phyloP scores from a whole-genome alignment of 2,329 filamentous ascomycete species.

The Colletotrichum chlorophyti region DNA sequence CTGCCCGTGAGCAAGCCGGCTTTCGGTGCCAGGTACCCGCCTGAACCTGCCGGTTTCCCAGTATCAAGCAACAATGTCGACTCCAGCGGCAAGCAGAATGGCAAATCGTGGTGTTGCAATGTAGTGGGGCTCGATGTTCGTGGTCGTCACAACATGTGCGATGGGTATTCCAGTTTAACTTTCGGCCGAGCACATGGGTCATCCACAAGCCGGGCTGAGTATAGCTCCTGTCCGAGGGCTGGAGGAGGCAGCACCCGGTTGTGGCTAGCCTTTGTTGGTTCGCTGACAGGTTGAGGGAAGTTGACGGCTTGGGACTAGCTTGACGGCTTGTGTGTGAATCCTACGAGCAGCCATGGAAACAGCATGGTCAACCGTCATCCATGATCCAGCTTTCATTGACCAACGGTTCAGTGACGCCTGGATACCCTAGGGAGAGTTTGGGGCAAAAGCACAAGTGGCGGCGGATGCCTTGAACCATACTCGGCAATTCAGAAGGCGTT shows the following conservation, averaged over 20 bases:
- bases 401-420: background rate
- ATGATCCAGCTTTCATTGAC: background rate
- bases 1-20: background rate
- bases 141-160: background rate
- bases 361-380: constrained; percentile 1
- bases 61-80: background rate
- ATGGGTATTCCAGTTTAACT: background rate
- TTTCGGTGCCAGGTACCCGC: constrained; percentile 5
- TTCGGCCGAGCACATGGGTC: background rate
- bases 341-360: background rate
- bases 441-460: background rate
- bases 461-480: background rate
- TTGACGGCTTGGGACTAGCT: constrained; percentile 5
- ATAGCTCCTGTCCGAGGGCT: background rate
- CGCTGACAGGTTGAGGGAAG: background rate
- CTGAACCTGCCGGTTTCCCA: background rate
- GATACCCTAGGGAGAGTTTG: background rate
- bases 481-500: background rate
- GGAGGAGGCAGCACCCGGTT: background rate
- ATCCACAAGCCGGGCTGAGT: background rate
- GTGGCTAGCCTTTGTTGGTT: constrained; percentile 2
- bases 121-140: background rate
- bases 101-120: background rate
- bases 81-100: background rate
- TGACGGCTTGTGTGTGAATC: background rate